A percentile compares a stretch with the other conserved stretches of the same genome.
These are phyloP conservation scores for Tanozyma kutaoensis DNA, from an alignment of 805 yeast genomes.

Conservation along the genomic window DNA sequence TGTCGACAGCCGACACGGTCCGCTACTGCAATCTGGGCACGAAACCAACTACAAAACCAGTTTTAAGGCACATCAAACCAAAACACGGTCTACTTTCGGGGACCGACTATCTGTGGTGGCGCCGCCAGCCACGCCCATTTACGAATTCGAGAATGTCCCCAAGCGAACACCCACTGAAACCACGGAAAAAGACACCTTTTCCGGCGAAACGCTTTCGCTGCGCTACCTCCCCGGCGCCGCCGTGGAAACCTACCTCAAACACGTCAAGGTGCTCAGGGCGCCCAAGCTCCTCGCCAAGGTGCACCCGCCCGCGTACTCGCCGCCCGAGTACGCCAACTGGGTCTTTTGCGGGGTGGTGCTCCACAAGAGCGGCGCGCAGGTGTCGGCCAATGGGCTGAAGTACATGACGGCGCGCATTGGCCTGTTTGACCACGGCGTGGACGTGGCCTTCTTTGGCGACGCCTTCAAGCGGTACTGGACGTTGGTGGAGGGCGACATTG, in stretches of 20 bases:
- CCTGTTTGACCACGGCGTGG: constrained; percentile 48
- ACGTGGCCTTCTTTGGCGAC: constrained; percentile 49
- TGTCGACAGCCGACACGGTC: no score
- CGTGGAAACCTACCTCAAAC: constrained; percentile 18
- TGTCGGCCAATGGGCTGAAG: constrained; percentile 28
- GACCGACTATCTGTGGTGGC: no score
- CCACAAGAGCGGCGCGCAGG: constrained; percentile 38
- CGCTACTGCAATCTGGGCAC: no score
- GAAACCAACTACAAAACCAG: no score
- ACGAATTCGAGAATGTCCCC: constrained; percentile 8
- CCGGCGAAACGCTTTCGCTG: constrained; percentile 2
- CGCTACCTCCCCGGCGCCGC: constrained; percentile 2
- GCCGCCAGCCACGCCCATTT: no score
- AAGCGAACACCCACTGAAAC: neutral
- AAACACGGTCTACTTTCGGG: no score
- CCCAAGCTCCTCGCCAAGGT: constrained; percentile 53
- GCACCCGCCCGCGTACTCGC: constrained; percentile 47
- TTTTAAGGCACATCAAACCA: no score
- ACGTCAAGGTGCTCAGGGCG: constrained; percentile 42
- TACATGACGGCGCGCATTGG: constrained; percentile 54
- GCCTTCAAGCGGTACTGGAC: constrained; percentile 67
- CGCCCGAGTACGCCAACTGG: constrained; percentile 68
- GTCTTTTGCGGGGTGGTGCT: constrained; percentile 62
- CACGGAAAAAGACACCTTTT: neutral
- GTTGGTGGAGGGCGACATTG: constrained; percentile 56